A percentile compares a stretch with the other conserved stretches of the same genome.
Evolutionary conservation across 2,329 filamentous ascomycete genomes (phyloP).

Genomic region (Ascochyta rabiei): DNA sequence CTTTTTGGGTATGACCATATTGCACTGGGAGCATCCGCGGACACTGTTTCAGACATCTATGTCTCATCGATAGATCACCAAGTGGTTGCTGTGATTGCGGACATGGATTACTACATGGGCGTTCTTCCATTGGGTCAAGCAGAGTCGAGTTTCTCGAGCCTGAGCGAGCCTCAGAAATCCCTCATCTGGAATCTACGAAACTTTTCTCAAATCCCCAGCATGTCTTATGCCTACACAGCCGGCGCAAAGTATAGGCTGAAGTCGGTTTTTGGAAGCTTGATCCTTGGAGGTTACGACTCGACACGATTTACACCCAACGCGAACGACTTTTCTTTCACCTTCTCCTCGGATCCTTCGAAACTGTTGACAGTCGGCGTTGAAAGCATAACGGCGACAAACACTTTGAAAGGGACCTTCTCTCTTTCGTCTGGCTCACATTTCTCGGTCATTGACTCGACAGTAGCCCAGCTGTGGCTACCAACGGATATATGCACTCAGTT

Average conservation of each 20-base stretch:
- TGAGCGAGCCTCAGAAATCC: slow-evolving; percentile 33
- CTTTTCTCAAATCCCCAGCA: slow-evolving; percentile 39
- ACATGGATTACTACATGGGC: slow-evolving; percentile 40
- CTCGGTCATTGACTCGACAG: slow-evolving; percentile 50
- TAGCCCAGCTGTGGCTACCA: slow-evolving; percentile 51
- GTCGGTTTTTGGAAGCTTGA: slow-evolving; percentile 44
- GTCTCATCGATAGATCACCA: slow-evolving; percentile 29
- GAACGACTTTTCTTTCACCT: slow-evolving; percentile 42
- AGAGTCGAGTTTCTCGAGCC: slow-evolving; percentile 38
- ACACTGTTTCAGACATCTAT: slow-evolving; percentile 17
- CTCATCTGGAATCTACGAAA: slow-evolving; percentile 40
- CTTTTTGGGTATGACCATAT: slow-evolving; percentile 44
- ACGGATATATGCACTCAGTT: slow-evolving; percentile 48
- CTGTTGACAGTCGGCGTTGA: slow-evolving; percentile 43
- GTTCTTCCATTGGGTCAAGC: slow-evolving; percentile 38
- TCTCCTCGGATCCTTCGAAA: slow-evolving; percentile 37
- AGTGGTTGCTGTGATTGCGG: slow-evolving; percentile 39
- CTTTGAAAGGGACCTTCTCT: slow-evolving; percentile 43
- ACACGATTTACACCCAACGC: slow-evolving; percentile 42
- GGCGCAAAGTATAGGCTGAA: slow-evolving; percentile 44
- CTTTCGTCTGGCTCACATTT: slow-evolving; percentile 39
- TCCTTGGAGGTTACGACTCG: slow-evolving; percentile 52
- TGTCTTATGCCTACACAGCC: slow-evolving; percentile 46
- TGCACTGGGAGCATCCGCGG: slow-evolving; percentile 31
- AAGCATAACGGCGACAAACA: slow-evolving; percentile 42